Percentiles rank a stretch among this genome's conserved stretches.
These are phyloP conservation scores for Dianthus caryophyllus DNA, from an alignment of 148 eudicot genomes.

Conservation along the genomic window DNA sequence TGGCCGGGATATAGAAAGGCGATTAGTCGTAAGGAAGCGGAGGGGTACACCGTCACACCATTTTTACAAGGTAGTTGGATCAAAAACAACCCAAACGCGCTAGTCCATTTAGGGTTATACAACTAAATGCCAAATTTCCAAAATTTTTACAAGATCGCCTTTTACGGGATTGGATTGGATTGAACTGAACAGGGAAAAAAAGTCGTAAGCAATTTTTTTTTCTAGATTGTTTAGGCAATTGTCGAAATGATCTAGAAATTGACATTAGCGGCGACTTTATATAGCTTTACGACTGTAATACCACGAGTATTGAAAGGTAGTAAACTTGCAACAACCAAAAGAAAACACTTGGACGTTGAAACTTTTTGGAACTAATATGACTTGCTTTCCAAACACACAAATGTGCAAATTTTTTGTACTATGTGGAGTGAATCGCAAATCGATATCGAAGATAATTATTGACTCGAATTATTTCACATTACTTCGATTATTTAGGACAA, in stretches of 20 bases:
- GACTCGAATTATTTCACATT: too few relatives aligned
- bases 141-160: neutral
- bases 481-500: too few relatives aligned
- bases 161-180: neutral
- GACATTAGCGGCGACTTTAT: neutral
- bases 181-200: neutral
- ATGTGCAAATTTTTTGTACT: neutral
- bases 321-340: neutral
- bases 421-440: neutral
- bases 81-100: constrained; percentile 17
- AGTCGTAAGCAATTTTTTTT: neutral
- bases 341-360: neutral
- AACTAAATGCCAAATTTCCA: constrained; percentile 10
- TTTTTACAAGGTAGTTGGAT: constrained; percentile 58
- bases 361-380: neutral
- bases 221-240: neutral
- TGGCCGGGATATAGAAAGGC: constrained; percentile 62
- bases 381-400: too few relatives aligned
- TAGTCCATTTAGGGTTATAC: constrained; percentile 32
- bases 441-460: too few relatives aligned
- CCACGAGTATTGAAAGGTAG: neutral
- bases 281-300: neutral
- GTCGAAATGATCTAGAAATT: neutral
- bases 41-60: constrained; percentile 42
- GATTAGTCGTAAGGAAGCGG: constrained; percentile 50